Percentiles rank a stretch among this genome's conserved stretches.
phyloP scores from a whole-genome alignment of 208 protist genomes.

The Crithidia sp. region DNA sequence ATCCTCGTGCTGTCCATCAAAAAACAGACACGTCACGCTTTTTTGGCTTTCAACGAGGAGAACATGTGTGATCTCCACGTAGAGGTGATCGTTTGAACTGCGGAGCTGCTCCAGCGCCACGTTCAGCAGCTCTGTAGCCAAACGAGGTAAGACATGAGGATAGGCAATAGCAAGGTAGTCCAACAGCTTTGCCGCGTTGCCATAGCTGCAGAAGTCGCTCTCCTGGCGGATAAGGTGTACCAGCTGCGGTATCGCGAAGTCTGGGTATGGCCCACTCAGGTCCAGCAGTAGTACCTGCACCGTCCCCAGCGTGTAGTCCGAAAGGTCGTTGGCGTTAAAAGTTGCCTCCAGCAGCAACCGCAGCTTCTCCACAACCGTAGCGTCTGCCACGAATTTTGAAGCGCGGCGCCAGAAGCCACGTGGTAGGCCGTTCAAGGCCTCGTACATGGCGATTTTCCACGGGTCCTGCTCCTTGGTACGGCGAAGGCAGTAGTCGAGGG shows the following conservation, averaged over 20 bases:
- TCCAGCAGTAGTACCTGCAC: conserved; percentile 7
- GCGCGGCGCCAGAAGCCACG: conserved; percentile 19
- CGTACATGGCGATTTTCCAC: conserved; percentile 23
- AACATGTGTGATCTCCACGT: not conserved
- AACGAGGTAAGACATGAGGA: not conserved
- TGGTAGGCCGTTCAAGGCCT: conserved; percentile 18
- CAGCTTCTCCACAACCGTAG: not conserved
- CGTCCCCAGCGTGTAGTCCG: not conserved
- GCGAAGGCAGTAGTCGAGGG: conserved; percentile 32
- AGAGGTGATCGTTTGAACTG: not conserved
- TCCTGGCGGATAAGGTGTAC: conserved; percentile 6
- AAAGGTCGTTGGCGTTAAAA: conserved; percentile 32
- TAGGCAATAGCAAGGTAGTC: not conserved
- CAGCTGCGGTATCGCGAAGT: conserved; percentile 19
- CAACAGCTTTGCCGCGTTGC: not conserved
- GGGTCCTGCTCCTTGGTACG: conserved; percentile 43
- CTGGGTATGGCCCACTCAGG: conserved; percentile 8
- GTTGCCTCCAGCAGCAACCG: conserved; percentile 18
- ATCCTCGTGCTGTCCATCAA: not conserved
- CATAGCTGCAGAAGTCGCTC: not conserved
- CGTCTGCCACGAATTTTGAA: not conserved
- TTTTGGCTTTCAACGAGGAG: not conserved
- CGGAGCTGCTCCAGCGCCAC: not conserved
- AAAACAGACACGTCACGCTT: not conserved
- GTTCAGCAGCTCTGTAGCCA: not conserved